Conservation (phyloP, 192 early-diverging fungal genomes). For the Dimargaris cristalligena region DNA sequence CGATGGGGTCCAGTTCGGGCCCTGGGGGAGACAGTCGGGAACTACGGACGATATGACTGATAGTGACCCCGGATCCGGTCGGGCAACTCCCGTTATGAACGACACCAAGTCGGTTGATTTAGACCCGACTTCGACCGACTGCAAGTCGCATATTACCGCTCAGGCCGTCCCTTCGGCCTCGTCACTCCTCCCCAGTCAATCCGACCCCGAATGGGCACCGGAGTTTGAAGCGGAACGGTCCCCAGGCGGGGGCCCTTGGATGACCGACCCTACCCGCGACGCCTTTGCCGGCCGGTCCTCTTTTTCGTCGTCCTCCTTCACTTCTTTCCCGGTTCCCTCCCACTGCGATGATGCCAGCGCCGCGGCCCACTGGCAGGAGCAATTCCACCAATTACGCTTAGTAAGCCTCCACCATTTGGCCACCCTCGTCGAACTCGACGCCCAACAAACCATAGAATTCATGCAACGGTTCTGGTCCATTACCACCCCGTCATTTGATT, state of each 20-base stretch:
- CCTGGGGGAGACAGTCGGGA: neutral
- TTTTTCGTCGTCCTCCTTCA: constrained; percentile 2
- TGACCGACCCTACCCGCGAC: neutral
- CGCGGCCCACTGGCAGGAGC: constrained; percentile 6
- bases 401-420: neutral
- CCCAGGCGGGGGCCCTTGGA: neutral
- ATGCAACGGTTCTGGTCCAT: constrained; percentile 8
- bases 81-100: too few species aligned
- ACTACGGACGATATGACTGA: neutral
- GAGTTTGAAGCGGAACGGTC: neutral
- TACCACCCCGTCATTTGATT: neutral
- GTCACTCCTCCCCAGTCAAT: neutral
- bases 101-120: neutral
- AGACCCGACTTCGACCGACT: neutral
- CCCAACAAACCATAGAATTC: neutral
- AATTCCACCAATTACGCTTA: neutral
- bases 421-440: neutral
- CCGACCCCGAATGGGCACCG: neutral
- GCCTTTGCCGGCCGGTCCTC: neutral
- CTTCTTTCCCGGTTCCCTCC: neutral
- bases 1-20: neutral
- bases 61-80: too few species aligned
- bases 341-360: constrained; percentile 3
- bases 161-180: neutral
- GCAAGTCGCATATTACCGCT: neutral